Evolutionary conservation across 1,284 basidiomycete species (phyloP).

Genomic region (Cutaneotrichosporon sp.): DNA sequence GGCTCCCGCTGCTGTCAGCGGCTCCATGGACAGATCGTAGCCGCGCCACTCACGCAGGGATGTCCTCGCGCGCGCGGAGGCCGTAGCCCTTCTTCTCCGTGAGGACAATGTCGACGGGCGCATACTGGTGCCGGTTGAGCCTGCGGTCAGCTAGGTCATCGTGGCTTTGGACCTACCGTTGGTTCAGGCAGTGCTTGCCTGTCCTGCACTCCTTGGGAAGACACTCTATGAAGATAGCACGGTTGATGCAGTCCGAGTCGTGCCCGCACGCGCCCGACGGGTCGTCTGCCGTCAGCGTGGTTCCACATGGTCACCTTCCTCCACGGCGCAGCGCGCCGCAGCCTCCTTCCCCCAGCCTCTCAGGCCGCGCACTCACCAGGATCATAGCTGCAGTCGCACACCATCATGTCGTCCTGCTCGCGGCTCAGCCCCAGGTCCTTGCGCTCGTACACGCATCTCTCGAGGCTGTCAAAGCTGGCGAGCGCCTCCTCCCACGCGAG

Average conservation of each 20-base stretch:
- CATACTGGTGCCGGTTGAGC: conserved; percentile 84
- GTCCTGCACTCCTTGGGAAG: conserved; percentile 83
- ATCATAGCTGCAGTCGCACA: conserved; percentile 80
- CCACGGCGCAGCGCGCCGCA: too few relatives aligned
- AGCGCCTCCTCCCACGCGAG: conserved; percentile 72
- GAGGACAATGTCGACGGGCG: conserved; percentile 82
- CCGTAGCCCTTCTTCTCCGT: conserved; percentile 97
- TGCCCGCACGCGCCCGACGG: conserved; percentile 81
- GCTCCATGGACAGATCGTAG: too few relatives aligned
- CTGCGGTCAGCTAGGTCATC: conserved; percentile 55
- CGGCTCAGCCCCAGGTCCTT: conserved; percentile 81
- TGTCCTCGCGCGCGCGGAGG: conserved; percentile 70
- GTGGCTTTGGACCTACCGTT: conserved; percentile 66
- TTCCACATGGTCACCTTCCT: too few relatives aligned
- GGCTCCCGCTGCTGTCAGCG: conserved; percentile 66
- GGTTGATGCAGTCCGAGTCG: conserved; percentile 92
- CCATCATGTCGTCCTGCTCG: conserved; percentile 87
- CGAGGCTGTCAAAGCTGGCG: conserved; percentile 71
- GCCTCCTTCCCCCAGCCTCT: too few relatives aligned
- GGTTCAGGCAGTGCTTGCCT: conserved; percentile 81
- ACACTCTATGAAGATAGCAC: conserved; percentile 96
- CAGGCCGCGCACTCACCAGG: conserved; percentile 78
- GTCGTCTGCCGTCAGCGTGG: conserved; percentile 41
- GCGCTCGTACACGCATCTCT: conserved; percentile 83
- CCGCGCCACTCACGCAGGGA: conserved; percentile 68